Evolutionary conservation across 495 filamentous ascomycete species (phyloP).

Genomic region (Usnea hakonensis): DNA sequence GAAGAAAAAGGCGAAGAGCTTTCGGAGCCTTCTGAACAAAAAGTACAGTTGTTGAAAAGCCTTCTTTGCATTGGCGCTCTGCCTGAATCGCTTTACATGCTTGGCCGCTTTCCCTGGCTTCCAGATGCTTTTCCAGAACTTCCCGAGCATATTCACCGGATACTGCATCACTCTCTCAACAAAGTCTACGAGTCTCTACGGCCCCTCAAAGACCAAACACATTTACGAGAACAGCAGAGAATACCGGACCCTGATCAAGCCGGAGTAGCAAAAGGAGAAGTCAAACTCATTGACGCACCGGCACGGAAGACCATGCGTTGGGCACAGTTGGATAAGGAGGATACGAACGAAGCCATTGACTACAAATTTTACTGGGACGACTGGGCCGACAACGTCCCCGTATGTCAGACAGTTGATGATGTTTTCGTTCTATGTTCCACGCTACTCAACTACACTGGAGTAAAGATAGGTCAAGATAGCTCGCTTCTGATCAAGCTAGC

Average conservation of each 20-base stretch:
- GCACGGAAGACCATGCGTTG: constrained; percentile 61
- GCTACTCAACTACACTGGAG: constrained; percentile 73
- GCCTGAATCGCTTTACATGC: constrained; percentile 85
- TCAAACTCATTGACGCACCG: constrained; percentile 49
- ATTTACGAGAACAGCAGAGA: constrained; percentile 41
- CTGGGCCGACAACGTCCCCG: constrained; percentile 86
- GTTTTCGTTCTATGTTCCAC: constrained; percentile 81
- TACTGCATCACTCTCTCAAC: constrained; percentile 69
- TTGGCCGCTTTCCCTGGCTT: constrained; percentile 88
- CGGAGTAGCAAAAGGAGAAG: constrained; percentile 54
- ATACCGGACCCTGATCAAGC: constrained; percentile 53
- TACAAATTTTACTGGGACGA: constrained; percentile 97
- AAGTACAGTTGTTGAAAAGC: constrained; percentile 72
- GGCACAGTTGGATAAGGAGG: constrained; percentile 69
- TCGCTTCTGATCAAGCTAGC: constrained; percentile 69
- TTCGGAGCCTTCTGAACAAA: constrained; percentile 83
- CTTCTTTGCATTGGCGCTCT: constrained; percentile 86
- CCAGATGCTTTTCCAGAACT: constrained; percentile 75
- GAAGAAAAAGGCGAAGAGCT: constrained; percentile 53
- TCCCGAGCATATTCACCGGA: constrained; percentile 68
- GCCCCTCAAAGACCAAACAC: constrained; percentile 36
- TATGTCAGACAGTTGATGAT: constrained; percentile 86
- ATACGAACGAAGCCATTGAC: constrained; percentile 59
- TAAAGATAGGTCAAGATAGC: constrained; percentile 80
- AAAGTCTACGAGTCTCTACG: constrained; percentile 53